Evolutionary conservation across 306 rosid species (phyloP).

Genomic region (Fagus crenata): DNA sequence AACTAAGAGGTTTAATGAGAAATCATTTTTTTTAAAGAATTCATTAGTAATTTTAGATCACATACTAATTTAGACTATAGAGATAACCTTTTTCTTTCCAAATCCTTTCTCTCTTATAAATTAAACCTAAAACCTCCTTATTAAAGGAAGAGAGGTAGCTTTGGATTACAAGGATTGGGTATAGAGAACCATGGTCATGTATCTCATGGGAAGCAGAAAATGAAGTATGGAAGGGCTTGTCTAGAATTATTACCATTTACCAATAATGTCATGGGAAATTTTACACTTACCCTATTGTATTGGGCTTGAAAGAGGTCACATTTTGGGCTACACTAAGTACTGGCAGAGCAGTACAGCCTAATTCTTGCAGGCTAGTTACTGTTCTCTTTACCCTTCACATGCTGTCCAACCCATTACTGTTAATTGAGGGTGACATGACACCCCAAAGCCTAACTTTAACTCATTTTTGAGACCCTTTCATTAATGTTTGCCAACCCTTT

Average conservation of each 20-base stretch:
- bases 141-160: neutral
- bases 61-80: neutral
- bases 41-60: neutral
- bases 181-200: neutral
- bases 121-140: neutral
- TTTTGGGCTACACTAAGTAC: neutral
- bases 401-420: slow-evolving; percentile 59
- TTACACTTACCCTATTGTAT: neutral
- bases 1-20: too few species aligned
- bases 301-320: neutral
- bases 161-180: neutral
- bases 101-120: neutral
- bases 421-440: slow-evolving; percentile 45
- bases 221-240: neutral
- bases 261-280: too few species aligned
- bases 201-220: neutral
- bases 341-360: neutral
- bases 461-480: slow-evolving; percentile 52
- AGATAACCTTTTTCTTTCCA: neutral
- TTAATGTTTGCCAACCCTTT: slow-evolving; percentile 27
- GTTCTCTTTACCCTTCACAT: slow-evolving; percentile 36
- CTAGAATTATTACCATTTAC: neutral
- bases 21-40: neutral
- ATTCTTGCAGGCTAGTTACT: slow-evolving; percentile 7
- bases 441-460: slow-evolving; percentile 35